These are phyloP conservation scores for Rhodomyrtus tomentosa DNA, from an alignment of 345 rosid genomes.

Conservation along the genomic window DNA sequence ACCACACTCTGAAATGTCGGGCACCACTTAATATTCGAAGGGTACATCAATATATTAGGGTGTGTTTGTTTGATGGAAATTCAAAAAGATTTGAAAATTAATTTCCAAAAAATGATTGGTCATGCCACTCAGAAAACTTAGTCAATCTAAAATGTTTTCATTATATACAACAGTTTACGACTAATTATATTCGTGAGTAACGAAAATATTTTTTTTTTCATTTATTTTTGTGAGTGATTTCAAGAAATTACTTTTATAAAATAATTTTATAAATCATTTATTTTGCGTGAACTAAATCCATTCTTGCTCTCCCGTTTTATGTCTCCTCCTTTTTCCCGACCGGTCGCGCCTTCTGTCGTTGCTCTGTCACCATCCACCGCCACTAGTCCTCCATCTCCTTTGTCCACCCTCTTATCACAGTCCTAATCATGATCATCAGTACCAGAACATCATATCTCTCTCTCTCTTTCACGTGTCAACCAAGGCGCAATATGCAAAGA, in stretches of 20 bases:
- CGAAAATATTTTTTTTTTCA: too few relatives aligned
- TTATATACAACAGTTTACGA: too few relatives aligned
- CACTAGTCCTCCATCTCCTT: not conserved
- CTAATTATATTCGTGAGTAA: too few relatives aligned
- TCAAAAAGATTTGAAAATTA: too few relatives aligned
- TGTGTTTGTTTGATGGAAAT: too few relatives aligned
- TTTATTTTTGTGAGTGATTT: too few relatives aligned
- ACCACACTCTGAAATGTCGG: not conserved
- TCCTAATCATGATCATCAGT: not conserved
- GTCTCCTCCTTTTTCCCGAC: not conserved
- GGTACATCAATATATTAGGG: not conserved
- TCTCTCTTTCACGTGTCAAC: not conserved
- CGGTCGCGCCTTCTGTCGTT: not conserved
- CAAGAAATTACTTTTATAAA: too few relatives aligned
- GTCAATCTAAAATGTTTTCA: too few relatives aligned
- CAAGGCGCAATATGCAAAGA: not conserved
- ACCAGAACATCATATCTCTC: not conserved
- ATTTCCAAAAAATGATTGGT: too few relatives aligned
- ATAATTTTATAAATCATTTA: too few relatives aligned
- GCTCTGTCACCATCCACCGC: not conserved
- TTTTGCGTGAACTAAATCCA: too few relatives aligned
- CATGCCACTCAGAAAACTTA: too few relatives aligned
- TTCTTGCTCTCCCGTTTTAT: not conserved
- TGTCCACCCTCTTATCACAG: not conserved
- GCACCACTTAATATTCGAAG: not conserved